Evolutionary conservation across 257 asterid species (phyloP).

Genomic region (Solanum medicagineum): DNA sequence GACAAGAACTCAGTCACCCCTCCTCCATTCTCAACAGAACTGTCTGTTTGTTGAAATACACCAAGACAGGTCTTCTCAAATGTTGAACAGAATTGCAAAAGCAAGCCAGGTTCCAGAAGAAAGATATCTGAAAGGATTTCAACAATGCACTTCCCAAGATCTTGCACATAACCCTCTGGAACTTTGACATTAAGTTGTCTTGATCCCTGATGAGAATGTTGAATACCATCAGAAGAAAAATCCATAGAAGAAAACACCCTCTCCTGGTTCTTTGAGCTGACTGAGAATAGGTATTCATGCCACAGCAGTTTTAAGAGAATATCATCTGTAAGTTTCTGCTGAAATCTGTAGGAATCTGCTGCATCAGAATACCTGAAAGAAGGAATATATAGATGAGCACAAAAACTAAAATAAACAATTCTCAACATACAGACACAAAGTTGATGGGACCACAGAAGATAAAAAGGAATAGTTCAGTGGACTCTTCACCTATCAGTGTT

Average conservation of each 20-base stretch:
- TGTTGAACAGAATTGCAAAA: slow-evolving; percentile 40
- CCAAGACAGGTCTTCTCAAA: slow-evolving; percentile 58
- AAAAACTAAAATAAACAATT: not conserved
- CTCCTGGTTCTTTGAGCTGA: slow-evolving; percentile 34
- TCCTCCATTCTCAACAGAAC: slow-evolving; percentile 36
- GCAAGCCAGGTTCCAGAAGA: slow-evolving; percentile 37
- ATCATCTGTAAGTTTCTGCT: slow-evolving; percentile 41
- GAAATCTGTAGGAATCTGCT: slow-evolving; percentile 33
- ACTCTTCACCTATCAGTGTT: slow-evolving; percentile 66
- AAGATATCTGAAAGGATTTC: slow-evolving; percentile 56
- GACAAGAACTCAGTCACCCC: slow-evolving; percentile 43
- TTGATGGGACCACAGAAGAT: not conserved
- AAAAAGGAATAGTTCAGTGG: not conserved
- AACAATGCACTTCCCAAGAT: slow-evolving; percentile 77
- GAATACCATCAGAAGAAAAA: slow-evolving; percentile 23
- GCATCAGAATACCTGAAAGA: slow-evolving; percentile 52
- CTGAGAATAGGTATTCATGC: slow-evolving; percentile 52
- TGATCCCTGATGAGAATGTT: slow-evolving; percentile 33
- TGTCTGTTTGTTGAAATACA: slow-evolving; percentile 39
- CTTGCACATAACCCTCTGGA: slow-evolving; percentile 39
- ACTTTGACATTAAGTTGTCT: slow-evolving; percentile 34
- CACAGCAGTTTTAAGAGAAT: slow-evolving; percentile 62
- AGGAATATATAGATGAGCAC: slow-evolving; percentile 5
- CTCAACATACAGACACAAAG: not conserved
- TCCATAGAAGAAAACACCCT: slow-evolving; percentile 12